Percentiles rank a stretch among this genome's conserved stretches.
Conservation (phyloP, 306 rosid species). For the Crotalaria pallida region DNA sequence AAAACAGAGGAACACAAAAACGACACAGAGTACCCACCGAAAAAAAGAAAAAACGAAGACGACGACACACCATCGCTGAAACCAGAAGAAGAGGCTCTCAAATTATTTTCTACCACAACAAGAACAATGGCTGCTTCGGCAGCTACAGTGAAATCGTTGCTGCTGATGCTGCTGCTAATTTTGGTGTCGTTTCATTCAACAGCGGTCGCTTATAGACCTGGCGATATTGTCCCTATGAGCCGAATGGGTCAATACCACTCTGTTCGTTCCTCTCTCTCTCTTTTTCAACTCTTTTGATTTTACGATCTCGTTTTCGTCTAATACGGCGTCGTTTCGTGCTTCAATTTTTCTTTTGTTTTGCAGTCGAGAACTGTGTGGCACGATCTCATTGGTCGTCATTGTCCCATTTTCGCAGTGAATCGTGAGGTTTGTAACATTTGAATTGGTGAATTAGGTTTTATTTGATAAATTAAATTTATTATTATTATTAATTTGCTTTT, state of each 20-base stretch:
- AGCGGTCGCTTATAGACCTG: constrained; percentile 62
- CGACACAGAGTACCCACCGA: no score
- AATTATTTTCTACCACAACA: no score
- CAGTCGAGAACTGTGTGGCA: constrained; percentile 94
- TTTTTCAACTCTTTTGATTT: background rate
- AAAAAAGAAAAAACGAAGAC: no score
- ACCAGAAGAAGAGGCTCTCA: background rate
- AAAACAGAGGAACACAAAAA: no score
- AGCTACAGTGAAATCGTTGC: constrained; percentile 20
- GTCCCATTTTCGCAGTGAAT: constrained; percentile 86
- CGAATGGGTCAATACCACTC: constrained; percentile 98
- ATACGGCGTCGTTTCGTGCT: background rate
- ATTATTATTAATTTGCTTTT: background rate
- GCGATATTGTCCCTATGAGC: constrained; percentile 91
- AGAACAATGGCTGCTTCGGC: constrained; percentile 22
- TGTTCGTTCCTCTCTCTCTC: constrained; percentile 33
- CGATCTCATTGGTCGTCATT: constrained; percentile 85
- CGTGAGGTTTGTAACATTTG: constrained; percentile 62
- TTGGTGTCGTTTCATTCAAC: constrained; percentile 18
- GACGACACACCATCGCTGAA: background rate
- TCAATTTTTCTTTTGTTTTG: background rate
- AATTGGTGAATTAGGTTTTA: constrained; percentile 28
- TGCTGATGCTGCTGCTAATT: constrained; percentile 12
- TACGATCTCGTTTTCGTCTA: background rate
- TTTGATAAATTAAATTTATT: background rate